Evolutionary conservation across 73 alveolate genomes (phyloP).

Genomic region (Stentor roeselii): DNA sequence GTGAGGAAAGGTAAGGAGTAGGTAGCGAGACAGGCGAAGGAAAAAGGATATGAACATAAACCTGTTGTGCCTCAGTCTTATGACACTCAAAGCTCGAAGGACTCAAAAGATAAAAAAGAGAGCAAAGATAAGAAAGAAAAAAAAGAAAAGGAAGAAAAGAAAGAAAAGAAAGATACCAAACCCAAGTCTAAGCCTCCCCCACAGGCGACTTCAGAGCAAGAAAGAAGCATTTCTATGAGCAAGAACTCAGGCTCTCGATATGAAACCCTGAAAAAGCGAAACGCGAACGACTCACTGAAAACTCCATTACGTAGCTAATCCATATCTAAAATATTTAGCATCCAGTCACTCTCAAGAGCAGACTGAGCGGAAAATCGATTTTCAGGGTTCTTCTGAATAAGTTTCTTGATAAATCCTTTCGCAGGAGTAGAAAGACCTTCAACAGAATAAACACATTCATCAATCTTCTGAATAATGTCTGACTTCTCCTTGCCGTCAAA

Average conservation of each 20-base stretch:
- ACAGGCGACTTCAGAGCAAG: no score
- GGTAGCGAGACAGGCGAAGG: constrained; percentile 11
- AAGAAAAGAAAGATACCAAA: no score
- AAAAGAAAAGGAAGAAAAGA: no score
- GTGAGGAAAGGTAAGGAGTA: not conserved
- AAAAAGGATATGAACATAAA: constrained; percentile 4
- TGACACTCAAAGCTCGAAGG: no score
- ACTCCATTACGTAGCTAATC: no score
- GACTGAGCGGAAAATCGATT: constrained; percentile 28
- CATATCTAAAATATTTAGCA: no score
- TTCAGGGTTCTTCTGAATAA: constrained; percentile 30
- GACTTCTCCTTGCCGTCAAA: constrained; percentile 58
- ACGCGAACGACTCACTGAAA: no score
- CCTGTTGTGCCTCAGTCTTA: no score
- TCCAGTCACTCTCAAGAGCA: no score
- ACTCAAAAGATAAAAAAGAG: not conserved
- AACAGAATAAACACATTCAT: no score
- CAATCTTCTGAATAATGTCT: constrained; percentile 39
- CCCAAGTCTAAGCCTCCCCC: no score
- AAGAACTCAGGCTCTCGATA: not conserved
- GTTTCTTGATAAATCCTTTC: constrained; percentile 24
- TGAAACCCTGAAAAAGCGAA: not conserved
- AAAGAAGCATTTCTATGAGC: not conserved
- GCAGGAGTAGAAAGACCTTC: constrained; percentile 28
- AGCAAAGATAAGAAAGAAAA: not conserved